Evolutionary conservation across 2,329 filamentous ascomycete species (phyloP).

Genomic region (Hypoxylon sp.): DNA sequence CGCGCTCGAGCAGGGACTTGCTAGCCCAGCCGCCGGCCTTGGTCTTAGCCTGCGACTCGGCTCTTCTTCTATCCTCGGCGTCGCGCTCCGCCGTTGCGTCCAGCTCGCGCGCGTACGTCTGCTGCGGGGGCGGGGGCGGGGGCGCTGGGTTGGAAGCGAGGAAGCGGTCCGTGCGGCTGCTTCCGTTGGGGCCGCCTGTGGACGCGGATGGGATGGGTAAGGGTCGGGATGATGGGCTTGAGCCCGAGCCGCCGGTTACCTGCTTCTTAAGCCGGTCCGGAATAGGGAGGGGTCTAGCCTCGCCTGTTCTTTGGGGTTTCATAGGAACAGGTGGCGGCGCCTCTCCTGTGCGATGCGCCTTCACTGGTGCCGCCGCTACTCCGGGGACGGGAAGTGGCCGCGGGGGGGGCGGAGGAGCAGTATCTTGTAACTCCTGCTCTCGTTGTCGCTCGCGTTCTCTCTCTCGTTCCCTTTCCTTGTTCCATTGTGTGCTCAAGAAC

Average conservation of each 20-base stretch:
- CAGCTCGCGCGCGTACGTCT: slow-evolving; percentile 70
- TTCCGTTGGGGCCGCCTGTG: slow-evolving; percentile 41
- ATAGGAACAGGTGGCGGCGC: slow-evolving; percentile 44
- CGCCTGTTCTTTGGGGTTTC: slow-evolving; percentile 59
- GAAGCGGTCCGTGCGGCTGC: slow-evolving; percentile 71
- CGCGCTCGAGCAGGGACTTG: slow-evolving; percentile 81
- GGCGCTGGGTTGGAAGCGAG: slow-evolving; percentile 70
- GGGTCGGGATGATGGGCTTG: slow-evolving; percentile 46
- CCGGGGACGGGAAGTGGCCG: slow-evolving; percentile 60
- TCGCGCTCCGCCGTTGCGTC: slow-evolving; percentile 73
- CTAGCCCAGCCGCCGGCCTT: slow-evolving; percentile 75
- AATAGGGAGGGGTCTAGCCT: slow-evolving; percentile 69
- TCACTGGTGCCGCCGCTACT: slow-evolving; percentile 53
- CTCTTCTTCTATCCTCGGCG: slow-evolving; percentile 72
- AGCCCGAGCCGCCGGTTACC: slow-evolving; percentile 51
- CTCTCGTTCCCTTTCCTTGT: slow-evolving; percentile 59
- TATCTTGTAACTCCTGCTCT: slow-evolving; percentile 41
- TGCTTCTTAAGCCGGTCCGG: slow-evolving; percentile 54
- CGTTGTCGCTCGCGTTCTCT: slow-evolving; percentile 11
- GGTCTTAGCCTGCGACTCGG: slow-evolving; percentile 71
- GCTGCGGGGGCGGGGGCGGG: slow-evolving; percentile 56
- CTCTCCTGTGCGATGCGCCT: slow-evolving; percentile 51
- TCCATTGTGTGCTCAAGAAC: slow-evolving; percentile 70
- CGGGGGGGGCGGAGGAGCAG: slow-evolving; percentile 51
- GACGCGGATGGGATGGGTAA: slow-evolving; percentile 50